These are phyloP conservation scores for Paramyrothecium sp. DNA, from an alignment of 2,329 filamentous ascomycete genomes.

Conservation along the genomic window DNA sequence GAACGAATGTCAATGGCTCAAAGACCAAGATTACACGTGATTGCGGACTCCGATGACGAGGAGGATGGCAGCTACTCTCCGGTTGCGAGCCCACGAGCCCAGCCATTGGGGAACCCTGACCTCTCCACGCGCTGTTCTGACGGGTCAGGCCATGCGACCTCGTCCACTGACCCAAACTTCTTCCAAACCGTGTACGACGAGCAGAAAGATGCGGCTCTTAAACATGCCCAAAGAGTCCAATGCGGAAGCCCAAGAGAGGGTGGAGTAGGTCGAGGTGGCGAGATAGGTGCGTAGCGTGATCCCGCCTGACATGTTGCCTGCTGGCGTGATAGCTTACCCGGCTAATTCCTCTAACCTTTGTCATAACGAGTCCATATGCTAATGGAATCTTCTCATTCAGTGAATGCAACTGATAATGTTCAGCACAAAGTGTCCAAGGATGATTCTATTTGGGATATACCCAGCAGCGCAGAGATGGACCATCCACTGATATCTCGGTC, in stretches of 20 bases:
- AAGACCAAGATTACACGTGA: constrained; percentile 19
- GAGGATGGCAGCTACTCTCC: constrained; percentile 20
- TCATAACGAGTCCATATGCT: too few relatives aligned
- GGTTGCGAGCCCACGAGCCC: constrained; percentile 8
- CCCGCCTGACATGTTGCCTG: too few relatives aligned
- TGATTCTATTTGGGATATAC: constrained; percentile 42
- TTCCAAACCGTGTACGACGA: constrained; percentile 48
- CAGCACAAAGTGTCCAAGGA: constrained; percentile 6
- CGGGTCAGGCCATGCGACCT: constrained; percentile 25
- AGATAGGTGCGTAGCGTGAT: not conserved
- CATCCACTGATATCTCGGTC: constrained; percentile 2
- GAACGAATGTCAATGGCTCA: not conserved
- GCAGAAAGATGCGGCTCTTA: constrained; percentile 33
- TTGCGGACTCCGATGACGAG: constrained; percentile 40
- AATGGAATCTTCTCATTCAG: too few relatives aligned
- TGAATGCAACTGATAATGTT: too few relatives aligned
- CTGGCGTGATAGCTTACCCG: too few relatives aligned
- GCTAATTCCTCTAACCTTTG: too few relatives aligned
- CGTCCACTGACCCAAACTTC: constrained; percentile 46
- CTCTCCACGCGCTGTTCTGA: constrained; percentile 18
- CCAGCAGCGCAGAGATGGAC: constrained; percentile 35
- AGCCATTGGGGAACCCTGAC: constrained; percentile 4
- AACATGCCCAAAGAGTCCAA: constrained; percentile 16
- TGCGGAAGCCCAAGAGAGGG: constrained; percentile 13
- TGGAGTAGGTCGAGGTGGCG: not conserved